A percentile compares a stretch with the other conserved stretches of the same genome.
These are phyloP conservation scores for Suillus paluster DNA, from an alignment of 768 basidiomycete genomes.

Conservation along the genomic window DNA sequence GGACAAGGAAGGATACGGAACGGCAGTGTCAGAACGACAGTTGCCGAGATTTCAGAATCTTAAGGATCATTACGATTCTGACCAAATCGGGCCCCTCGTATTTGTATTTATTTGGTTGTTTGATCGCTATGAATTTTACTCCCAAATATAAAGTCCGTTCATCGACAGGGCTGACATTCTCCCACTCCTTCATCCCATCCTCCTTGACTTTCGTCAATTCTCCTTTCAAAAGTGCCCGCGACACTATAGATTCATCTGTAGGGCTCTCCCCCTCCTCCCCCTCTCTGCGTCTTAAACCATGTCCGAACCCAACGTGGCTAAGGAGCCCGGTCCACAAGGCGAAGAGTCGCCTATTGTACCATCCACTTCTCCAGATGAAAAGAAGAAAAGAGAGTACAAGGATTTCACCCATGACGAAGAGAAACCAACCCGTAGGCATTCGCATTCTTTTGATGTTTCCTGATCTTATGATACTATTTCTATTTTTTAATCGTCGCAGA, in stretches of 20 bases:
- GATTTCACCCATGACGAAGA: constrained; percentile 79
- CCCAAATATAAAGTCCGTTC: constrained; percentile 40
- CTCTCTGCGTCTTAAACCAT: constrained; percentile 18
- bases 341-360: constrained; percentile 44
- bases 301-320: constrained; percentile 54
- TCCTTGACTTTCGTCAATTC: constrained; percentile 13
- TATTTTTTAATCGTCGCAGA: constrained; percentile 48
- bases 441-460: not conserved
- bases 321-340: constrained; percentile 67
- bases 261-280: constrained; percentile 22
- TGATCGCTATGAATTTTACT: constrained; percentile 32
- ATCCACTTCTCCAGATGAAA: constrained; percentile 30
- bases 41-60: constrained; percentile 31
- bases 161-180: constrained; percentile 30
- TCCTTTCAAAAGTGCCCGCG: constrained; percentile 17
- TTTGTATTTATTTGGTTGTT: constrained; percentile 31
- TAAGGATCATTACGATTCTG: constrained; percentile 23
- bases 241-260: constrained; percentile 34
- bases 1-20: constrained; percentile 27
- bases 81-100: constrained; percentile 15
- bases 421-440: constrained; percentile 65
- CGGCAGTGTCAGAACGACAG: not conserved
- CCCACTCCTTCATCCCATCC: constrained; percentile 35
- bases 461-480: not conserved
- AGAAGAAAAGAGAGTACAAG: constrained; percentile 85